A percentile compares a stretch with the other conserved stretches of the same genome.
phyloP scores from a whole-genome alignment of 192 early-diverging fungal genomes.

The Dimargaris cristalligena region DNA sequence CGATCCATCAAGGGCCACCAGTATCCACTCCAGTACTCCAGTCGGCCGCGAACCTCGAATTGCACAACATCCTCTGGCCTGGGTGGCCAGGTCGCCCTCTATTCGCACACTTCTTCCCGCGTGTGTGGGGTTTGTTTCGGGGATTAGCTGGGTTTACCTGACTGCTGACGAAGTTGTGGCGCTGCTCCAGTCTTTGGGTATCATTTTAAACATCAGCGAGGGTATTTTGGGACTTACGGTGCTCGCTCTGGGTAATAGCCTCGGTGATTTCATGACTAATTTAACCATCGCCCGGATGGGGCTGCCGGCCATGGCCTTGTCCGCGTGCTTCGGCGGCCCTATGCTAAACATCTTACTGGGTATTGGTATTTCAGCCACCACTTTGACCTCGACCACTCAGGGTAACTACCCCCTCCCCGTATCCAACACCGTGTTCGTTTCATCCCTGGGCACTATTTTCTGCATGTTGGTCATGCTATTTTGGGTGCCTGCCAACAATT shows the following conservation, averaged over 20 bases:
- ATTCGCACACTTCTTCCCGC: conserved; percentile 17
- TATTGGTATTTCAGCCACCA: conserved; percentile 57
- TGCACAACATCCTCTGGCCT: too few species aligned
- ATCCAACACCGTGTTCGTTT: conserved; percentile 50
- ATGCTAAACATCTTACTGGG: conserved; percentile 81
- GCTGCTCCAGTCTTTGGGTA: conserved; percentile 62
- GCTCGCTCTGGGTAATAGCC: conserved; percentile 71
- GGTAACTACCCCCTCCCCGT: conserved; percentile 36
- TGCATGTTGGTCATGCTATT: conserved; percentile 38
- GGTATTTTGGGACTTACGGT: conserved; percentile 69
- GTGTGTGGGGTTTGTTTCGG: conserved; percentile 57
- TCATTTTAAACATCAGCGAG: conserved; percentile 58
- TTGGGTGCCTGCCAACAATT: conserved; percentile 40
- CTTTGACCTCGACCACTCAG: conserved; percentile 22
- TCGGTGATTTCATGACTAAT: conserved; percentile 87
- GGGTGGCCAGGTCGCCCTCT: too few species aligned
- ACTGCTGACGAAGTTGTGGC: conserved; percentile 83
- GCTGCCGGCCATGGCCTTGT: conserved; percentile 84
- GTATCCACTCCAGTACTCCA: too few species aligned
- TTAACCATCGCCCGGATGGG: conserved; percentile 80
- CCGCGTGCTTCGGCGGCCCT: conserved; percentile 85
- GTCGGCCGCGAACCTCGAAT: too few species aligned
- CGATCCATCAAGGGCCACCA: too few species aligned
- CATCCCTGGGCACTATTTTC: conserved; percentile 45
- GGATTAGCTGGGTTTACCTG: conserved; percentile 72